A percentile compares a stretch with the other conserved stretches of the same genome.
Evolutionary conservation across 768 basidiomycete species (phyloP).

Genomic region (Chalciporus sphaerocephalus): DNA sequence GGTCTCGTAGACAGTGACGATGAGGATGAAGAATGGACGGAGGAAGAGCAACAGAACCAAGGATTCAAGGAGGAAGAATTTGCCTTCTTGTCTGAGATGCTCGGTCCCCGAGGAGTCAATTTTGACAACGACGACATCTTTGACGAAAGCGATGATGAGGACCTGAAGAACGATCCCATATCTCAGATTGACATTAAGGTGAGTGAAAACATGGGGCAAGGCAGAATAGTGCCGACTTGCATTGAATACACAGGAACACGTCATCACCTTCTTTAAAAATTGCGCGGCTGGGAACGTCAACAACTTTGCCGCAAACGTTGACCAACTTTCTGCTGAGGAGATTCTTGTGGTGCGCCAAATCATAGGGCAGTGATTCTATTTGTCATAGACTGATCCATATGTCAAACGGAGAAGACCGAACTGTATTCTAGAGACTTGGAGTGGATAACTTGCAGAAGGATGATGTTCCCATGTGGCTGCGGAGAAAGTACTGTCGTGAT

Average conservation of each 20-base stretch:
- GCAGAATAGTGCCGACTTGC: background rate
- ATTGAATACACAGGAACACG: conserved; percentile 47
- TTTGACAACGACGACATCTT: conserved; percentile 77
- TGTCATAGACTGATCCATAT: background rate
- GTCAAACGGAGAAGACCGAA: background rate
- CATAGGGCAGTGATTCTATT: conserved; percentile 28
- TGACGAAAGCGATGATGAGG: conserved; percentile 77
- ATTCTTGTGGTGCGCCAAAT: conserved; percentile 57
- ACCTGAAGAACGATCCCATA: conserved; percentile 80
- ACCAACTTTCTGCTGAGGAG: conserved; percentile 69
- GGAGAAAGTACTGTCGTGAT: no score
- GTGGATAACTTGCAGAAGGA: background rate
- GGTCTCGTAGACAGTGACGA: conserved; percentile 72
- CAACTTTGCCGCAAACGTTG: conserved; percentile 59
- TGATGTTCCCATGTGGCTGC: no score
- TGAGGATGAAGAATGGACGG: conserved; percentile 91
- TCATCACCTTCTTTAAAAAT: conserved; percentile 67
- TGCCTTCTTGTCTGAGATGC: conserved; percentile 78
- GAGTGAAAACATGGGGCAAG: conserved; percentile 22
- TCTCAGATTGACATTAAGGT: conserved; percentile 81
- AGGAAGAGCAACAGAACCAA: conserved; percentile 69
- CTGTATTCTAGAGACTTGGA: conserved; percentile 6
- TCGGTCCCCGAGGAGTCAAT: conserved; percentile 66
- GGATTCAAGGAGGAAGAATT: conserved; percentile 70
- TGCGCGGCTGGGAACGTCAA: conserved; percentile 59